Evolutionary conservation across 148 eudicot genomes (phyloP).

Genomic region (Silene latifolia): DNA sequence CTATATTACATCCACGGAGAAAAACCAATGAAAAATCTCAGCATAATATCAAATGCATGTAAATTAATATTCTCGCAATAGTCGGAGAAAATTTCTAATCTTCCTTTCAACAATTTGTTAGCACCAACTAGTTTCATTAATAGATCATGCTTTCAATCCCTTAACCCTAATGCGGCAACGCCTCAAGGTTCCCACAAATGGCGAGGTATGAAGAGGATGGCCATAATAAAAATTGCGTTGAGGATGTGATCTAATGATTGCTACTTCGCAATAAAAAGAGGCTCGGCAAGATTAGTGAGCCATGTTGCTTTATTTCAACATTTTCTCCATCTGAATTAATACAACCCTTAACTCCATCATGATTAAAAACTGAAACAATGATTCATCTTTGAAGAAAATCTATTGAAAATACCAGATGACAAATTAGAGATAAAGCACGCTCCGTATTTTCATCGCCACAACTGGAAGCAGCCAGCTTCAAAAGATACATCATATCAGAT

Average conservation of each 20-base stretch:
- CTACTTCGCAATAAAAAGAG: no score
- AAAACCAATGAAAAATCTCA: not conserved
- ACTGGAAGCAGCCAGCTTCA: conserved; percentile 48
- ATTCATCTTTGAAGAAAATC: not conserved
- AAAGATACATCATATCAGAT: conserved; percentile 58
- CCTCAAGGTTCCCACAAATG: no score
- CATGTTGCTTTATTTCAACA: not conserved
- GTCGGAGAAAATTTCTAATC: not conserved
- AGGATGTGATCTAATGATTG: not conserved
- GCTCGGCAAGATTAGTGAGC: not conserved
- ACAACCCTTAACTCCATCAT: not conserved
- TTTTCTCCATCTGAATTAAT: no score
- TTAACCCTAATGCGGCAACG: no score
- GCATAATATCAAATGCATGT: not conserved
- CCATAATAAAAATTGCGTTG: no score
- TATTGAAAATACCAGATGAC: conserved; percentile 44
- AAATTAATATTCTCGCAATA: not conserved
- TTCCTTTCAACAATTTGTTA: not conserved
- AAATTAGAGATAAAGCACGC: conserved; percentile 39
- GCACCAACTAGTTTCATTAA: not conserved
- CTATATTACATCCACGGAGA: not conserved
- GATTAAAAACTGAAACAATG: not conserved
- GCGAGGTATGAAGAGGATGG: no score
- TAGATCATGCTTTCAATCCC: not conserved
- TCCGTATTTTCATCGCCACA: conserved; percentile 29